Conservation (phyloP, 129 eudicot species). For the Helichrysum umbraculigerum region DNA sequence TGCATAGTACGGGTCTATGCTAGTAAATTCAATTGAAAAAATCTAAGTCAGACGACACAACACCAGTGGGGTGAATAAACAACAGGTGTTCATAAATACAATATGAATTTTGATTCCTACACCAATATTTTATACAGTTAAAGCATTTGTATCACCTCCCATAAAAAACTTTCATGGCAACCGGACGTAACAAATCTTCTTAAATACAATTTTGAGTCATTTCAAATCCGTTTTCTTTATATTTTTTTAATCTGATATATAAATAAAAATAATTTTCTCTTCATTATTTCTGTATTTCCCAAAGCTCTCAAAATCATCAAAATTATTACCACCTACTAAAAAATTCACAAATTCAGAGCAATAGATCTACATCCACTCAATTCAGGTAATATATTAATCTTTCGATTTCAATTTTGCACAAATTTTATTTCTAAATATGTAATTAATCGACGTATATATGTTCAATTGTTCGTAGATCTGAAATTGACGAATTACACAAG, state of each 20-base stretch:
- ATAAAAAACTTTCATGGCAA: no score
- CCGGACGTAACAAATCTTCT: constrained; percentile 28
- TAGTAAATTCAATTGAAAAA: no score
- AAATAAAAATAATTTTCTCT: no score
- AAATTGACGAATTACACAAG: constrained; percentile 27
- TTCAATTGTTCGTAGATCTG: constrained; percentile 53
- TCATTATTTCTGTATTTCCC: constrained; percentile 4
- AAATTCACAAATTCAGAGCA: constrained; percentile 10
- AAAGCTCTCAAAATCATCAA: constrained; percentile 26
- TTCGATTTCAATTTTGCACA: background rate
- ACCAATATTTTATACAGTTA: no score
- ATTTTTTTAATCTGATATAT: background rate
- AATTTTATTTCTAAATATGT: constrained; percentile 5
- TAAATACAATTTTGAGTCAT: constrained; percentile 32
- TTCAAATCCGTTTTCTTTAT: constrained; percentile 32
- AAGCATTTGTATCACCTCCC: no score
- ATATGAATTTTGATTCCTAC: no score
- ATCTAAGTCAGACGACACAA: no score
- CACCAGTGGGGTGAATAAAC: no score
- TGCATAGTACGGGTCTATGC: no score
- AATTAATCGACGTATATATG: constrained; percentile 12
- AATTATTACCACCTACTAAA: constrained; percentile 21
- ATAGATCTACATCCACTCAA: constrained; percentile 24
- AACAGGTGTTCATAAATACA: no score
- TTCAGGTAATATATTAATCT: constrained; percentile 27